Conservation (phyloP, 345 rosid genomes). For the Bruguiera gymnorhiza region DNA sequence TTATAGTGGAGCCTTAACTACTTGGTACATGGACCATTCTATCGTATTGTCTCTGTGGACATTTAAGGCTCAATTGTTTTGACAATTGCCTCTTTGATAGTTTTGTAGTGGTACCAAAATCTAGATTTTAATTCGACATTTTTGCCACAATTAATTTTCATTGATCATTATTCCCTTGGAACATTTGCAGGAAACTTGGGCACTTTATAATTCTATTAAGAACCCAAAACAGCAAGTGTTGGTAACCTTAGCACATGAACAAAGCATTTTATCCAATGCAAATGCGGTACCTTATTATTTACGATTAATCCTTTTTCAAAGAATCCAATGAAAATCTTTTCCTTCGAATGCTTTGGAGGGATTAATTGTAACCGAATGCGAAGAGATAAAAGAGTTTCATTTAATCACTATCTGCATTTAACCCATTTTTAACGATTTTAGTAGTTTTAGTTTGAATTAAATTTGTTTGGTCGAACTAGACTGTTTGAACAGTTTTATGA, state of each 20-base stretch:
- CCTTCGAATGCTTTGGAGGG: background rate
- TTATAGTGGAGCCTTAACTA: conserved; percentile 32
- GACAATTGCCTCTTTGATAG: background rate
- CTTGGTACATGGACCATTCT: conserved; percentile 29
- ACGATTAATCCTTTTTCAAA: background rate
- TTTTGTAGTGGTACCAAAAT: no score
- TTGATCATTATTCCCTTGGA: background rate
- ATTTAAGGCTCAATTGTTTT: background rate
- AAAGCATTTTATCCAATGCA: no score
- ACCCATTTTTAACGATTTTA: no score
- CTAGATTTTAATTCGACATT: background rate
- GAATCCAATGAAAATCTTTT: background rate
- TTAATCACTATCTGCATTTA: no score
- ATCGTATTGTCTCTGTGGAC: background rate
- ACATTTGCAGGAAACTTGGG: no score
- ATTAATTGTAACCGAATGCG: background rate
- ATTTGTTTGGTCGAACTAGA: background rate
- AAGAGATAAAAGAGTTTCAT: background rate
- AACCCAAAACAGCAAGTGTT: no score
- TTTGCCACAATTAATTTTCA: background rate
- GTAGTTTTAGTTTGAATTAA: no score
- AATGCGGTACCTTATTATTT: background rate
- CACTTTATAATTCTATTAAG: no score
- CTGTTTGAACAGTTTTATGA: background rate
- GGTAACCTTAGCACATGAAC: no score